Conservation (phyloP, 345 rosid species). For the Salix caprea region DNA sequence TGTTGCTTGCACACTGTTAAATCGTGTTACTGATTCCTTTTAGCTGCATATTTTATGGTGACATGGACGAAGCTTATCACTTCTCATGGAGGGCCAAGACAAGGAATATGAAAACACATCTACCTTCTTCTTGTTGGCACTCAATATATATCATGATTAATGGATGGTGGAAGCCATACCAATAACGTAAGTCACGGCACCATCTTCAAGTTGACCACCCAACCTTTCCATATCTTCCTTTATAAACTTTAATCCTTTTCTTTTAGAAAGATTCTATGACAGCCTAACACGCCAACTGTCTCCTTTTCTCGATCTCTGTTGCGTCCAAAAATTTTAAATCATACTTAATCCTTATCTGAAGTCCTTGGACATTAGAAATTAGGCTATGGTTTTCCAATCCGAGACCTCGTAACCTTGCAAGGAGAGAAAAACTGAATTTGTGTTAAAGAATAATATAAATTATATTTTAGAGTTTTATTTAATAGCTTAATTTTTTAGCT, state of each 20-base stretch:
- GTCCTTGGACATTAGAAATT: background rate
- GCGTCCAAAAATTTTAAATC: background rate
- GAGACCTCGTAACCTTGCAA: background rate
- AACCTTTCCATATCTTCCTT: conserved; percentile 16
- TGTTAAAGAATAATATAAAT: too few relatives aligned
- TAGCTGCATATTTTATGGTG: background rate
- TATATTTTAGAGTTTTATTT: too few relatives aligned
- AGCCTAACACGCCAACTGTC: conserved; percentile 2
- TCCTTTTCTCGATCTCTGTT: background rate
- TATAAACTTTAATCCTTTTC: background rate
- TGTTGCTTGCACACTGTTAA: background rate
- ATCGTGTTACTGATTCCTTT: background rate
- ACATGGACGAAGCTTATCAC: background rate
- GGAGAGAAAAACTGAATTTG: background rate
- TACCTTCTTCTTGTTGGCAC: conserved; percentile 12
- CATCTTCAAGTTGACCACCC: conserved; percentile 34
- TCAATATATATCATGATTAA: conserved; percentile 4
- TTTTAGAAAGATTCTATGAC: conserved; percentile 1
- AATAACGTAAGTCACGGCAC: conserved; percentile 16
- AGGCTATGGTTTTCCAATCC: background rate
- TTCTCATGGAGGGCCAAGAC: background rate
- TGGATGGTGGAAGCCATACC: conserved; percentile 32
- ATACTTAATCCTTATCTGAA: background rate
- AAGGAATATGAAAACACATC: conserved; percentile 9
- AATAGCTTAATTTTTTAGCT: too few relatives aligned